Base-by-base conservation (phyloP, 495 filamentous ascomycete species). In the Neurospora tetraspora region DNA sequence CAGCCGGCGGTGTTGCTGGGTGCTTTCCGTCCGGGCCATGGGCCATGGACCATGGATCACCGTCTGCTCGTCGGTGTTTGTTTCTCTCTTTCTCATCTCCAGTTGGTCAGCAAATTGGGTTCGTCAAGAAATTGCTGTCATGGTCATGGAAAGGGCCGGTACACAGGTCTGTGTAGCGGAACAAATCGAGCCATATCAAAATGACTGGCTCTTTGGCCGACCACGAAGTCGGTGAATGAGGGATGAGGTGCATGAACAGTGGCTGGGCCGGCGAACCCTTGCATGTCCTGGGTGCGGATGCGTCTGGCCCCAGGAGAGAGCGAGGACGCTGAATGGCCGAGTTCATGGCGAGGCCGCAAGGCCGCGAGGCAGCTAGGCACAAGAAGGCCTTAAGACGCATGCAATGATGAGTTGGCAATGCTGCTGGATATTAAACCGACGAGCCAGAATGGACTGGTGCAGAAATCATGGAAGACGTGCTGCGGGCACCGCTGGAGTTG, bases 391-490 rank as follows among this genome's bases (percentile, higher is more conserved):
- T 82, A 81, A 85, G 83, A 83, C 84, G 86, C 86, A 93, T 91
- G 92, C 91, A 92, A 83, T 91, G 91, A 93, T 94, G 92, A 93
- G 92, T 89, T 94, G 92, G 90, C 92, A 93, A 81, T 88, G 88
- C 89, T 80, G 86, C 86, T 90, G 86, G 86, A 88, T 85, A 86
- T 86, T 89, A 88, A 87, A 85, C 82, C 81, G 82, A 83, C 82
- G 83, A 74, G 65, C 74, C 75, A 78, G 69, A 73, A 74, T 75
- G 77, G 75, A 74, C 73, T 75, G 76, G 72, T 70, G 71, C 16
- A 53, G 27, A 53, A 69, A 73, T 72, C 69, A 70, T 73, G 72
- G 53, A 72, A 70, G 72, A 34, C 27, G 53, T 65, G 53, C 53
- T 65, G 53, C 53, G 53, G 53, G 27, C 53, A 61, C 53, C 4